Base-by-base conservation (phyloP, 2,329 filamentous ascomycete species). In the Scedosporium aurantiacum region DNA sequence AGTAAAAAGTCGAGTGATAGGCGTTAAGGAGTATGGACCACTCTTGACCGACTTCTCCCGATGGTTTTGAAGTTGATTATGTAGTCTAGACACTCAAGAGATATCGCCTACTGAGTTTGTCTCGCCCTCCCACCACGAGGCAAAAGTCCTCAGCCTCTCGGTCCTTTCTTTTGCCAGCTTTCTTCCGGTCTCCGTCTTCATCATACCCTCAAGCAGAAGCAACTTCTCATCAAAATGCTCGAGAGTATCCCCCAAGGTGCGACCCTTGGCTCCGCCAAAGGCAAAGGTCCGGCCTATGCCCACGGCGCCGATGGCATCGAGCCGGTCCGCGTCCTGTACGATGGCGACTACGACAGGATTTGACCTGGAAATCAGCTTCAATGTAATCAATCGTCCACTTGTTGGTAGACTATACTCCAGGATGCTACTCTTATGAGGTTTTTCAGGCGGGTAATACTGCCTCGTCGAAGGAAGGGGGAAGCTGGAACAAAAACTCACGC, bases 261-360 rank as follows among this genome's bases (percentile, higher is more conserved):
- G 75, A 4, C 72, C 71, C 71, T 81, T 84, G 10, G 85, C 87
- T 0, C 87, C 91, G 0, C 88, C 84, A 71, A 85, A 97, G 3
- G 73, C 69, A 66, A 76, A 76, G 5, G 70, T 84, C 52, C 93
- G 78, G 2, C 84, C 92, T 62, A 96, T 86, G 0, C 93, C 93
- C 32, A 97, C 83, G 0, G 89, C 90, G 1, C 92, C 93, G 58
- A 97, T 86, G 3, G 91, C 89, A 74, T 97, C 93, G n/a, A 97
- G 78, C 5, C 92, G 81, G 75, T 97, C 93, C 3, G 92, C 92
- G 72, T 97, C 93, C 74, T 97, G 92, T 37, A 97, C 91, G 57
- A 96, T 83, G 0, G 84, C 91, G 40, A 76, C 69, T 66, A 75
- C 74, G 2, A 57, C 58, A 10, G 56, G 14, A 28, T n/a, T 55